Conservation (phyloP, 306 rosid genomes). For the Cicer judaicum region DNA sequence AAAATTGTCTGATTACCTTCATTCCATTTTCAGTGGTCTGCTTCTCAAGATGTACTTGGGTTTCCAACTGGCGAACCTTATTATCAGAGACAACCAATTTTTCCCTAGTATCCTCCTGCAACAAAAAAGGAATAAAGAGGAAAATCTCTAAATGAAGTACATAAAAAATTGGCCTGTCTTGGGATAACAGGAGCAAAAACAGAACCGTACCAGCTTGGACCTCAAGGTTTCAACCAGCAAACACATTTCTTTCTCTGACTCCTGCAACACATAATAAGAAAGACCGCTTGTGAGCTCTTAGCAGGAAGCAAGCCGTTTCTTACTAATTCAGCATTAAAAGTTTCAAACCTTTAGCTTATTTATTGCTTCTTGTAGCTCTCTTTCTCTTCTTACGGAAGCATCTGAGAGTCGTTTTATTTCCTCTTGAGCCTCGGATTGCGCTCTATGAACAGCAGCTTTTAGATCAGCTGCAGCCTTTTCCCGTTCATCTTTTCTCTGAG, state of each 20-base stretch:
- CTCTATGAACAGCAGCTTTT: constrained; percentile 81
- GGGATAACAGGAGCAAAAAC: constrained; percentile 34
- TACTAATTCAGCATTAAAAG: constrained; percentile 29
- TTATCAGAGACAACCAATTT: constrained; percentile 81
- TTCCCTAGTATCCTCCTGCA: constrained; percentile 90
- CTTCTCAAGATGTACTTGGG: constrained; percentile 73
- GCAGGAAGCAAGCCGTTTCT: constrained; percentile 28
- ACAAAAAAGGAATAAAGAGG: constrained; percentile 44
- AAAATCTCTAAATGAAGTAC: constrained; percentile 21
- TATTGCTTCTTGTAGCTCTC: constrained; percentile 77
- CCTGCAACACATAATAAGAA: constrained; percentile 59
- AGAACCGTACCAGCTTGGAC: constrained; percentile 76
- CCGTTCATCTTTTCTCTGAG: constrained; percentile 82
- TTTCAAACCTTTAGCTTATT: constrained; percentile 77
- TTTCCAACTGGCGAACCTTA: constrained; percentile 85
- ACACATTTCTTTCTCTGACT: constrained; percentile 77
- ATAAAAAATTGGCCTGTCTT: background rate
- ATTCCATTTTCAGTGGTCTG: constrained; percentile 61
- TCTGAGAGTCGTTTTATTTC: constrained; percentile 73
- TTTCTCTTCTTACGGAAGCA: constrained; percentile 69
- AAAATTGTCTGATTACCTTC: constrained; percentile 54
- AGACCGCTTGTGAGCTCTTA: constrained; percentile 39
- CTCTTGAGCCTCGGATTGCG: constrained; percentile 82
- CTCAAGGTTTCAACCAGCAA: constrained; percentile 78
- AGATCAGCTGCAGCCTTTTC: constrained; percentile 86